These are phyloP conservation scores for Colletotrichum nymphaeae DNA, from an alignment of 2,329 filamentous ascomycete species.

Conservation along the genomic window DNA sequence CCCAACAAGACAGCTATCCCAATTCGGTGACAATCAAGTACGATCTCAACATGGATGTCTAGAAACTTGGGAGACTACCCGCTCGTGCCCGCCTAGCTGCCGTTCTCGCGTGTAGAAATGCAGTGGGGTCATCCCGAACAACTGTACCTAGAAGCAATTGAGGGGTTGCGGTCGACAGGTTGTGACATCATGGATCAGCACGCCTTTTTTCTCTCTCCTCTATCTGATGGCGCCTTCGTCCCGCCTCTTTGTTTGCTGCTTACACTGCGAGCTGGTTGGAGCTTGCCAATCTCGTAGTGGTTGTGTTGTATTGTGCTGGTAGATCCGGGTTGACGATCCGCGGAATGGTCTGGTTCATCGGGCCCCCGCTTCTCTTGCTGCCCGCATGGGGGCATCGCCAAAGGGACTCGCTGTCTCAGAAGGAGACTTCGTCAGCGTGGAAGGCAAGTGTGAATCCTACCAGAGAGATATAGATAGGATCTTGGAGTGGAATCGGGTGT, in stretches of 20 bases:
- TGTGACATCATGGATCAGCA: conserved; percentile 31
- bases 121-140: conserved; percentile 4
- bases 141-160: neutral
- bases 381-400: neutral
- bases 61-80: neutral
- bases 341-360: neutral
- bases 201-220: neutral
- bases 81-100: neutral
- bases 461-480: neutral
- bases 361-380: too few species aligned
- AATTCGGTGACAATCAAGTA: neutral
- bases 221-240: neutral
- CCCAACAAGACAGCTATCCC: neutral
- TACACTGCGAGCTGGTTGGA: neutral
- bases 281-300: neutral
- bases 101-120: neutral
- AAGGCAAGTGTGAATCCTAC: neutral
- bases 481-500: neutral
- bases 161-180: conserved; percentile 3
- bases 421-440: neutral
- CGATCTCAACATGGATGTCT: neutral
- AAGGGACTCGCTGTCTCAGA: neutral
- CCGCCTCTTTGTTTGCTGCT: neutral
- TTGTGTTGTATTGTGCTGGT: neutral
- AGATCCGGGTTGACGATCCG: conserved; percentile 16